Conservation (phyloP, 495 filamentous ascomycete genomes). For the Hypoxylon subgilvum region DNA sequence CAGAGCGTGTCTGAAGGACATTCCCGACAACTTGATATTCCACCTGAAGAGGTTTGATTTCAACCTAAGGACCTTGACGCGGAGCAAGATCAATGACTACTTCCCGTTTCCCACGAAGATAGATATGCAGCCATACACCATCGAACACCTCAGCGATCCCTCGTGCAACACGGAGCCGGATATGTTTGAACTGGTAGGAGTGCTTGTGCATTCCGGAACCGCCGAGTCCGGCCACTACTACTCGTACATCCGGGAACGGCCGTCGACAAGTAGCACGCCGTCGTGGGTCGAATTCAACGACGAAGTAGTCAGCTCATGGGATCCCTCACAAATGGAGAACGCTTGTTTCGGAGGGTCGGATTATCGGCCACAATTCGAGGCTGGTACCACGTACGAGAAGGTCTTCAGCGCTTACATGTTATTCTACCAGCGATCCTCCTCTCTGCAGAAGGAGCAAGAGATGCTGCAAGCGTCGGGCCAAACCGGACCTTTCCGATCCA, state of each 20-base stretch:
- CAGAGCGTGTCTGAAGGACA: slow-evolving; percentile 87
- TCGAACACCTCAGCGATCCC: slow-evolving; percentile 78
- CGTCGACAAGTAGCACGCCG: slow-evolving; percentile 54
- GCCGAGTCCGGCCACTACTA: slow-evolving; percentile 98
- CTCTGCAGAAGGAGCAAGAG: slow-evolving; percentile 59
- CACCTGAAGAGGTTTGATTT: slow-evolving; percentile 97
- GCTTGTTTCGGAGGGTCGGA: slow-evolving; percentile 81
- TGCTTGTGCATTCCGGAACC: slow-evolving; percentile 90
- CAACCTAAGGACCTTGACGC: slow-evolving; percentile 79
- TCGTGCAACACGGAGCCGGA: slow-evolving; percentile 61
- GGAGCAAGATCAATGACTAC: slow-evolving; percentile 94
- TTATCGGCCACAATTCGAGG: slow-evolving; percentile 54
- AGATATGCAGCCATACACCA: slow-evolving; percentile 89
- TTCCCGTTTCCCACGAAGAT: slow-evolving; percentile 86
- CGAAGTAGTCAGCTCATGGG: slow-evolving; percentile 75
- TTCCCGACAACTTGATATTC: slow-evolving; percentile 94
- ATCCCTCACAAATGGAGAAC: slow-evolving; percentile 71
- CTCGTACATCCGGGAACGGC: slow-evolving; percentile 86
- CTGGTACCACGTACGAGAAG: slow-evolving; percentile 63
- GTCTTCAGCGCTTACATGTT: slow-evolving; percentile 94
- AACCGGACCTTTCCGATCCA: slow-evolving; percentile 60
- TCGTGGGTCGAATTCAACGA: slow-evolving; percentile 96
- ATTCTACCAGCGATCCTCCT: slow-evolving; percentile 86
- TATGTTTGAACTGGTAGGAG: slow-evolving; percentile 87
- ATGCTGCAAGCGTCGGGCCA: slow-evolving; percentile 38